phyloP scores from a whole-genome alignment of 306 rosid genomes.

The Citrullus mucosospermus region DNA sequence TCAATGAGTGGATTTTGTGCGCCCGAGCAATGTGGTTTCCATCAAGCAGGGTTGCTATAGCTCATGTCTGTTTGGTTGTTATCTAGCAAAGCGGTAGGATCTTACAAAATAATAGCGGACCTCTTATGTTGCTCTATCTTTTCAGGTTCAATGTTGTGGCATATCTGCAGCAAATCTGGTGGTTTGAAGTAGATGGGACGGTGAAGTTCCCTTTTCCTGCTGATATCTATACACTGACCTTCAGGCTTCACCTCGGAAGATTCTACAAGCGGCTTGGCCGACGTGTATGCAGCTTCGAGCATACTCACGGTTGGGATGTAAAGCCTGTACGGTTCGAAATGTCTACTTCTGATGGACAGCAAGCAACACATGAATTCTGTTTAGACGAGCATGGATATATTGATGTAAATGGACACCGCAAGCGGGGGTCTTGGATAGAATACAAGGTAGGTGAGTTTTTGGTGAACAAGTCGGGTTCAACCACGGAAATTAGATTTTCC shows the following conservation, averaged over 20 bases:
- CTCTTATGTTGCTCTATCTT: slow-evolving; percentile 16
- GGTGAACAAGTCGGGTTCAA: slow-evolving; percentile 44
- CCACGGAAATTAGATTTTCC: slow-evolving; percentile 64
- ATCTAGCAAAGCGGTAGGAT: neutral
- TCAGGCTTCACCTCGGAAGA: slow-evolving; percentile 82
- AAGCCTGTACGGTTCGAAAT: slow-evolving; percentile 66
- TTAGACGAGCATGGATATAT: slow-evolving; percentile 46
- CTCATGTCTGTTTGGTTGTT: neutral
- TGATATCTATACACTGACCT: slow-evolving; percentile 61
- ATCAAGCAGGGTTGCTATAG: neutral
- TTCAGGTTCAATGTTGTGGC: slow-evolving; percentile 74
- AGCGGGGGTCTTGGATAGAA: slow-evolving; percentile 83
- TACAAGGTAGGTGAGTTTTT: slow-evolving; percentile 93
- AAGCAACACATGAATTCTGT: slow-evolving; percentile 44
- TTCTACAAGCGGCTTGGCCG: slow-evolving; percentile 74
- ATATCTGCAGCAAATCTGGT: slow-evolving; percentile 93
- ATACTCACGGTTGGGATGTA: slow-evolving; percentile 87
- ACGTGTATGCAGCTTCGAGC: slow-evolving; percentile 66
- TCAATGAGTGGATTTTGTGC: neutral
- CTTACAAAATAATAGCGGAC: neutral
- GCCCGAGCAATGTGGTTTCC: neutral
- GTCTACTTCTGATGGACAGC: slow-evolving; percentile 67
- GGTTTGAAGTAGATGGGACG: slow-evolving; percentile 87
- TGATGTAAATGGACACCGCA: slow-evolving; percentile 40
- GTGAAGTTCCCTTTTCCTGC: slow-evolving; percentile 73